Base-by-base conservation (phyloP, 208 protist species). In the Herpetomonas samuelpessoai region DNA sequence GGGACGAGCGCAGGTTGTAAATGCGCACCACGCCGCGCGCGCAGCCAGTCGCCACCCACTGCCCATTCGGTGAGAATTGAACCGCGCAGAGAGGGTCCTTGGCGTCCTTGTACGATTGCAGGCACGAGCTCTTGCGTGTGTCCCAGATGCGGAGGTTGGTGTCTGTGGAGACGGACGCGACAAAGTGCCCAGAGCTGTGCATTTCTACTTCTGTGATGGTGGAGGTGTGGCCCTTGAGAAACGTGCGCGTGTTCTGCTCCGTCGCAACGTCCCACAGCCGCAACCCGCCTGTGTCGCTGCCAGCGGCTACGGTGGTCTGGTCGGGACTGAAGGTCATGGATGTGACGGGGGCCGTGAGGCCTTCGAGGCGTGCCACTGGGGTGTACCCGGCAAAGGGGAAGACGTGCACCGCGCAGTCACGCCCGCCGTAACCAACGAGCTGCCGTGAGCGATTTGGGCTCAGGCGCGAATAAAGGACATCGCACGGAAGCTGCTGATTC, bases 91-190 rank as follows among this genome's bases (percentile, higher is more conserved):
- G 72, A n/a, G 84, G 73, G 10, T 71, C 74, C 2, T 46, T 53
- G 21, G 78, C 71, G 38, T 80, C 68, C 58, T 89, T 90, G 69
- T 92, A 91, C 10, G 76, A 85, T 57, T 91, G 88, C 55, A 83
- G 58, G 26, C 80, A 71, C 0, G 70, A 71, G 27, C 76, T 83
- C 58, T 88, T 95, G n/a, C 88, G 79, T n/a, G 73, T 65, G 56
- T 95, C 88, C 88, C 88, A 95, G 25, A 95, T 81, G 49, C 84
- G 88, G 52, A 95, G 63, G 61, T 74, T 62, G n/a, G 63, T 83
- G 59, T 95, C 84, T 0, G 73, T 79, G 2, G 88, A 92, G 25
- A 80, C 84, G 35, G 79, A 88, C 25, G 78, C 74, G 16, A 92
- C 73, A 58, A 87, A 86, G 22, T 87, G 65, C 12, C 82, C 83